These are phyloP conservation scores for Cercospora nicotianae DNA, from an alignment of 2,329 filamentous ascomycete species.

Conservation along the genomic window DNA sequence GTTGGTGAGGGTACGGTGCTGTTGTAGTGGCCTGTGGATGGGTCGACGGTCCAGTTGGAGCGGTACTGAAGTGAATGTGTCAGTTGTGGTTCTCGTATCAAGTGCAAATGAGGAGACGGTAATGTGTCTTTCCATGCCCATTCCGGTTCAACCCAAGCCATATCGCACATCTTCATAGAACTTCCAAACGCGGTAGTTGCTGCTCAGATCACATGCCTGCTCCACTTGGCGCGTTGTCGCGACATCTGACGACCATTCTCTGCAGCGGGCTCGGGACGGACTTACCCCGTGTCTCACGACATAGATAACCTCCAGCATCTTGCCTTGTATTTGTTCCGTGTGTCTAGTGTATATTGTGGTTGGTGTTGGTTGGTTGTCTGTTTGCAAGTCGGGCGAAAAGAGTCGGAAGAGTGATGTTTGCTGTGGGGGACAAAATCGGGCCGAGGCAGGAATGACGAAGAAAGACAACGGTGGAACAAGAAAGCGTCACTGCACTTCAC, in stretches of 20 bases:
- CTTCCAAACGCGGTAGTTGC: slow-evolving; percentile 8
- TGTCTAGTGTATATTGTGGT: neutral
- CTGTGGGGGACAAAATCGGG: slow-evolving; percentile 3
- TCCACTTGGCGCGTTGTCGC: slow-evolving; percentile 4
- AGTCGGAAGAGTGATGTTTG: slow-evolving; percentile 1
- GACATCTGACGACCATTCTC: no score
- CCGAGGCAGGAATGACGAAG: slow-evolving; percentile 7
- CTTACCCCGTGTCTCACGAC: slow-evolving; percentile 54
- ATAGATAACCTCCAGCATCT: slow-evolving; percentile 51
- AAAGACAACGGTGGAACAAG: neutral
- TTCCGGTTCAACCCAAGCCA: neutral
- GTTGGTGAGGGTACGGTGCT: slow-evolving; percentile 76
- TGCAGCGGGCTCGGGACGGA: slow-evolving; percentile 23
- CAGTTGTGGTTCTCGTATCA: neutral
- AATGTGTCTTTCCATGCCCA: neutral
- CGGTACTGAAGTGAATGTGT: slow-evolving; percentile 66
- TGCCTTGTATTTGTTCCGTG: neutral
- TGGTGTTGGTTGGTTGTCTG: neutral
- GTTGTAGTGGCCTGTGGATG: slow-evolving; percentile 74
- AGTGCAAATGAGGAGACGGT: no score
- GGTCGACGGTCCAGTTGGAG: slow-evolving; percentile 84
- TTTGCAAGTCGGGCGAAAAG: neutral
- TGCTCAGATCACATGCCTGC: slow-evolving; percentile 1
- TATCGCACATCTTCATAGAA: neutral
- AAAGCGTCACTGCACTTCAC: neutral